Percentiles rank a stretch among this genome's conserved stretches.
phyloP scores from a whole-genome alignment of 2,329 filamentous ascomycete species.

The Aspergillus versicolor region DNA sequence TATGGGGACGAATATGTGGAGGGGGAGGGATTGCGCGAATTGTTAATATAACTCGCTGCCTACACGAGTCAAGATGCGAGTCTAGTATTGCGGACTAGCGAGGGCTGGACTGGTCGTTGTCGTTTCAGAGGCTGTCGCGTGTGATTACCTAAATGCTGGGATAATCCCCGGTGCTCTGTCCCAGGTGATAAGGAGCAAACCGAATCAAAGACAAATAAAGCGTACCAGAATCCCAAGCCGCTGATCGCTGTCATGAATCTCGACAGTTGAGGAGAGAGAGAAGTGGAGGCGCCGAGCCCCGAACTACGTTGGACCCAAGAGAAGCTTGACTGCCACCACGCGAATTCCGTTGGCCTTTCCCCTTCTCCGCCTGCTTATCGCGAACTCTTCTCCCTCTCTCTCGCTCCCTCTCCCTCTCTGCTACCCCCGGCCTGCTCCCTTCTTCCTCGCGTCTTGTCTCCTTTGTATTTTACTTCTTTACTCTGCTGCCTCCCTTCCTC shows the following conservation, averaged over 20 bases:
- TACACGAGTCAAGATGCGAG: conserved; percentile 1
- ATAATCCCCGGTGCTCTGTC: neutral
- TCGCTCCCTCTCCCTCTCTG: conserved; percentile 62
- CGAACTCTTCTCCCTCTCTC: conserved; percentile 18
- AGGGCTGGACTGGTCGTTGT: neutral
- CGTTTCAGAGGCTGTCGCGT: neutral
- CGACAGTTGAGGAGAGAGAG: neutral
- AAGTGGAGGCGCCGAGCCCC: conserved; percentile 20
- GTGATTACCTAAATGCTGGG: neutral
- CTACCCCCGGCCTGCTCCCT: conserved; percentile 37
- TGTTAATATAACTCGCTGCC: conserved; percentile 15
- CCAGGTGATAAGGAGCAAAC: neutral
- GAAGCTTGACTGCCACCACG: conserved; percentile 35
- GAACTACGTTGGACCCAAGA: conserved; percentile 25
- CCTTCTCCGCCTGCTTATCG: conserved; percentile 30
- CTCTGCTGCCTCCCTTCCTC: conserved; percentile 18
- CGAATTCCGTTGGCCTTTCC: conserved; percentile 23
- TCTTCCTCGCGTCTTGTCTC: conserved; percentile 36
- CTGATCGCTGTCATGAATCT: neutral
- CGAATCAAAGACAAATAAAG: neutral
- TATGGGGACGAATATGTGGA: conserved; percentile 59
- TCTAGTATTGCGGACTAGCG: neutral
- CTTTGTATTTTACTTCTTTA: neutral
- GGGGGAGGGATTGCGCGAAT: conserved; percentile 50
- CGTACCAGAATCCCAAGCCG: neutral